Evolutionary conservation across 805 yeast species (phyloP).

Genomic region (Pichia exigua): DNA sequence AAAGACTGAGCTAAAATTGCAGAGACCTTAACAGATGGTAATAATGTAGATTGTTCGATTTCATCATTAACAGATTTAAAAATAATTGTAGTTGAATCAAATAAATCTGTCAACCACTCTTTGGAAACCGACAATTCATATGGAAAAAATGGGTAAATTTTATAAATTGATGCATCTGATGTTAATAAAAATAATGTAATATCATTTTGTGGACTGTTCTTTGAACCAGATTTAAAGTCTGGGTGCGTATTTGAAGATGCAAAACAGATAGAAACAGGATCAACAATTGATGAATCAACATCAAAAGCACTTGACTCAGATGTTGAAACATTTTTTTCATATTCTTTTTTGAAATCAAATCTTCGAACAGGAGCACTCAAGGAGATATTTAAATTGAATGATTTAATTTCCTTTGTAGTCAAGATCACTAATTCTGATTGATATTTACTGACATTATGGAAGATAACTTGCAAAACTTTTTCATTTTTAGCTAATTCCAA

Average conservation of each 20-base stretch:
- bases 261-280: constrained; percentile 37
- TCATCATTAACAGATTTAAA: constrained; percentile 19
- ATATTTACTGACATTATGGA: constrained; percentile 38
- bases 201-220: constrained; percentile 17
- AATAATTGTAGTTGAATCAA: constrained; percentile 19
- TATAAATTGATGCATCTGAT: constrained; percentile 50
- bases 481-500: constrained; percentile 14
- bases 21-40: constrained; percentile 22
- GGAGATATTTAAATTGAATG: constrained; percentile 30
- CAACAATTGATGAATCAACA: constrained; percentile 14
- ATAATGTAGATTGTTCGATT: constrained; percentile 5
- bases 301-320: constrained; percentile 15
- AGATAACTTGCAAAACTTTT: constrained; percentile 31
- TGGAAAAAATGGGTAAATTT: constrained; percentile 61
- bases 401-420: constrained; percentile 27
- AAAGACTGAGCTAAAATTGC: constrained; percentile 13
- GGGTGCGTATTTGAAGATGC: constrained; percentile 28
- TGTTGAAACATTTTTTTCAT: constrained; percentile 16
- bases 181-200: constrained; percentile 47
- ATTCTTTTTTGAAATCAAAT: constrained; percentile 16
- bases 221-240: neutral
- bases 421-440: constrained; percentile 39
- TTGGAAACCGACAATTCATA: constrained; percentile 31
- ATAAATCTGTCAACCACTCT: constrained; percentile 23
- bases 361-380: constrained; percentile 13